These are phyloP conservation scores for Rhynchospora breviuscula DNA, from an alignment of 176 grass and related monocot genomes.

Conservation along the genomic window DNA sequence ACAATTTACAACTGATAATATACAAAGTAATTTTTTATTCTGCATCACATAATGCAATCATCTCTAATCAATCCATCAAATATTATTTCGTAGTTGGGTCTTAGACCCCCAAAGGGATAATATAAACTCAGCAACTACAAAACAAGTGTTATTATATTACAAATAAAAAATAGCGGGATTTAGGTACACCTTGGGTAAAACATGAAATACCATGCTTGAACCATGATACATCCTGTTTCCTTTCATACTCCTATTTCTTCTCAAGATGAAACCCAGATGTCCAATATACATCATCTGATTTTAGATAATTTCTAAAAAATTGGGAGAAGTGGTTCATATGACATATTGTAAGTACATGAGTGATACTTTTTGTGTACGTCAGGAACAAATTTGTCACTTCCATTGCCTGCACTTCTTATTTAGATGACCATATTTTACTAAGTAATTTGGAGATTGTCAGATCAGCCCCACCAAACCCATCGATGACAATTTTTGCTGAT, in stretches of 20 bases:
- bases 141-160: not conserved
- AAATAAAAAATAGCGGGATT: not conserved
- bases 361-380: not conserved
- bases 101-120: not conserved
- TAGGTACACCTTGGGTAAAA: not conserved
- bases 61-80: not conserved
- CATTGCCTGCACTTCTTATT: not conserved
- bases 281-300: not conserved
- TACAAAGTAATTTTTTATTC: not conserved
- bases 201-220: not conserved
- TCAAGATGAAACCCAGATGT: not conserved
- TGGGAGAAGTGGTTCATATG: not conserved
- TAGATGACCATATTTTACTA: slow-evolving; percentile 50
- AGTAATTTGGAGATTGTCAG: slow-evolving; percentile 59
- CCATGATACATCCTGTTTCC: not conserved
- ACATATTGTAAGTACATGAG: not conserved
- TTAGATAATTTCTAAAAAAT: not conserved
- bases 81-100: not conserved
- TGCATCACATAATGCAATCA: not conserved
- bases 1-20: not conserved
- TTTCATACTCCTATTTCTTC: not conserved
- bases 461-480: slow-evolving; percentile 70
- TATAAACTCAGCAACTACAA: not conserved
- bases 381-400: not conserved
- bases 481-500: slow-evolving; percentile 63